These are phyloP conservation scores for Colletotrichum theobromicola DNA, from an alignment of 2,329 filamentous ascomycete genomes.

Conservation along the genomic window DNA sequence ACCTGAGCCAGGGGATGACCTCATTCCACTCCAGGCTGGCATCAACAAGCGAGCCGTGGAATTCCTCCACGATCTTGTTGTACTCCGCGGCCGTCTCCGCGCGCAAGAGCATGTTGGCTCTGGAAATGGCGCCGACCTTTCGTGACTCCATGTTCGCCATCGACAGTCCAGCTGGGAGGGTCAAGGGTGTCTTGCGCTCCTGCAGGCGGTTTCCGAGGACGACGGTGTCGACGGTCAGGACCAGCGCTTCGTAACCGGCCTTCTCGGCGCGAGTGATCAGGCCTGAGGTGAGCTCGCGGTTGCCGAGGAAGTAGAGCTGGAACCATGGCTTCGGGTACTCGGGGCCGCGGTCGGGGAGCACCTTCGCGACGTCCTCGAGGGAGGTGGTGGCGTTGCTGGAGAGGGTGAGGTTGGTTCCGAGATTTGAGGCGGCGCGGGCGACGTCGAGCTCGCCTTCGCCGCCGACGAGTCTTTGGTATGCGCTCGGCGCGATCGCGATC, in stretches of 20 bases:
- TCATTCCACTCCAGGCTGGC: slow-evolving; percentile 26
- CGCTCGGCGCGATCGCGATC: slow-evolving; percentile 34
- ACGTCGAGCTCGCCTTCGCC: slow-evolving; percentile 32
- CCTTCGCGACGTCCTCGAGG: slow-evolving; percentile 31
- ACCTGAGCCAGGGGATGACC: slow-evolving; percentile 26
- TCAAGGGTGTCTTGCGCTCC: slow-evolving; percentile 29
- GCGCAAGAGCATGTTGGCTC: slow-evolving; percentile 23
- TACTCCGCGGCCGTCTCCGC: slow-evolving; percentile 18
- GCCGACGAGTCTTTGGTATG: slow-evolving; percentile 31
- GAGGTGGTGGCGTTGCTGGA: slow-evolving; percentile 31
- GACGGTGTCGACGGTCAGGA: slow-evolving; percentile 32
- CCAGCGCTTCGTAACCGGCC: slow-evolving; percentile 32
- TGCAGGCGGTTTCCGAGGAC: slow-evolving; percentile 33
- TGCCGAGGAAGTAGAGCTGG: slow-evolving; percentile 27
- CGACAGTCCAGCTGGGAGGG: slow-evolving; percentile 24
- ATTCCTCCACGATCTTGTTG: not conserved
- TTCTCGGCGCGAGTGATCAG: slow-evolving; percentile 29
- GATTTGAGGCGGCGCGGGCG: slow-evolving; percentile 25
- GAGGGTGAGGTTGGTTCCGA: slow-evolving; percentile 30
- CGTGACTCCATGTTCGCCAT: slow-evolving; percentile 25
- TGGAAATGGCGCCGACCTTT: not conserved
- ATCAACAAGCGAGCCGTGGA: slow-evolving; percentile 17
- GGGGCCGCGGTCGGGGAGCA: slow-evolving; percentile 7
- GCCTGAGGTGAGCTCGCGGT: slow-evolving; percentile 23
- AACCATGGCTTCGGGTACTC: slow-evolving; percentile 25